Evolutionary conservation across 2,329 filamentous ascomycete genomes (phyloP), one percentile per base, ranked within the genome.

Genomic region (Pestalotiopsis sp.): DNA sequence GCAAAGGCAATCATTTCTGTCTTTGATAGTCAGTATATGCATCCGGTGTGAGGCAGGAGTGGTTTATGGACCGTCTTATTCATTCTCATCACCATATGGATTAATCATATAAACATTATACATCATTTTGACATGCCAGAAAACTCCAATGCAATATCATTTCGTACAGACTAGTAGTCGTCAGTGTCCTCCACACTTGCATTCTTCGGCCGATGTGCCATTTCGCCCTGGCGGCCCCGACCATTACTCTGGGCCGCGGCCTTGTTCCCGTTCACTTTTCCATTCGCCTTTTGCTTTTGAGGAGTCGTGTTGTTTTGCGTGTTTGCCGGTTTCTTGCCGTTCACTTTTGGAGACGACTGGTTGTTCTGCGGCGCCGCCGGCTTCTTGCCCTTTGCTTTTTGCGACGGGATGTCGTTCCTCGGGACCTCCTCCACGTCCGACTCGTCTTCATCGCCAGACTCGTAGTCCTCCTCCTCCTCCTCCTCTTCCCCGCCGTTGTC

Each of bases 211-310:
- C 45, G 45, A 52, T 52, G 45, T 2, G 45, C 45, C 11, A 52
- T n/a, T 1, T 52, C 20, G 45, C 45, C 20, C 45, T 17, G 17
- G 2, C 45, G 45, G 6, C 45, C 45, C 6, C 45, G 17, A 9
- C 45, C 45, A 11, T 52, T 17, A 9, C n/a, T 52, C 45, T 52
- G 45, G 1, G 45, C 45, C 5, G 45, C 45, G 20, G 45, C 17
- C 20, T 52, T 52, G 45, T 52, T 52, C 1, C 45, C 57, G 12
- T 25, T 25, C 11, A 27, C 60, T 14, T 38, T 62, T 1, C 38
- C 60, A 62, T 38, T 41, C 36, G 27, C 27, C 13, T 38, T 62
- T 62, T 62, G 60, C 60, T 62, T 36, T 36, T 60, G 25, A 60
- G 57, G 31, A 2, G 60, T 4, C 60, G 38, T 17, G 11, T n/a